Evolutionary conservation across 352 stramenopile genomes (phyloP), one percentile per base, ranked within the genome.

Genomic region (Aphanomyces cochlioides): DNA sequence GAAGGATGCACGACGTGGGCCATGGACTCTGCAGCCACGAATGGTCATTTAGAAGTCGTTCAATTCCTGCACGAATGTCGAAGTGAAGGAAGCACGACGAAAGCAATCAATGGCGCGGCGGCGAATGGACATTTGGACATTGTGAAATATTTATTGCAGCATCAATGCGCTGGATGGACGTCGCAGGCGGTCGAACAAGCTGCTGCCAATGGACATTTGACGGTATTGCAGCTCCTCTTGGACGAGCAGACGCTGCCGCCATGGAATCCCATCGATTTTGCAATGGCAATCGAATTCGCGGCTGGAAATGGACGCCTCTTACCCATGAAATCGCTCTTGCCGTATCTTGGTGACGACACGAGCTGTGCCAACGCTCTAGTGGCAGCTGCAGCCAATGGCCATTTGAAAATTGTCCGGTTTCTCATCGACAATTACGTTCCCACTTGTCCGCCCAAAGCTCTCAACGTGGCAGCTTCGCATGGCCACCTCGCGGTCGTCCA

Each of bases 11-110:
- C 47, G 7, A 69, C 17, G 63, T 13, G 17, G 2, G 63, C 63
- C 37, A 69, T 69, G 17, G 40, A 58, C n/a, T 28, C 41, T 13
- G 63, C 63, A 41, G 47, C 63, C 15, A 40, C 47, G 1, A 17
- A 61, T 28, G 63, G 63, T 36, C 47, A 61, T 21, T 60, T 69
- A 40, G 7, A 69, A n/a, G 50, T 69, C 3, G 37, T 69, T 19
- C 7, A 6, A 19, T 69, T 38, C 7, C 63, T 69, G 21, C 17
- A 28, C 3, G 8, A 61, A 21, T 38, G 59, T 28, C 63, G 63
- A 38, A 4, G 36, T 17, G 63, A 69, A 28, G 63, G 63, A 8
- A 60, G 63, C 36, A 15, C n/a, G 7, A 21, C 17, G 10, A 34
- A 66, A 8, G 57, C 57, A 8, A 12, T 66, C 19, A 53, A n/a